Evolutionary conservation across 2,329 filamentous ascomycete genomes (phyloP), one percentile per base, ranked within the genome.

Genomic region (Exophiala calicioides): DNA sequence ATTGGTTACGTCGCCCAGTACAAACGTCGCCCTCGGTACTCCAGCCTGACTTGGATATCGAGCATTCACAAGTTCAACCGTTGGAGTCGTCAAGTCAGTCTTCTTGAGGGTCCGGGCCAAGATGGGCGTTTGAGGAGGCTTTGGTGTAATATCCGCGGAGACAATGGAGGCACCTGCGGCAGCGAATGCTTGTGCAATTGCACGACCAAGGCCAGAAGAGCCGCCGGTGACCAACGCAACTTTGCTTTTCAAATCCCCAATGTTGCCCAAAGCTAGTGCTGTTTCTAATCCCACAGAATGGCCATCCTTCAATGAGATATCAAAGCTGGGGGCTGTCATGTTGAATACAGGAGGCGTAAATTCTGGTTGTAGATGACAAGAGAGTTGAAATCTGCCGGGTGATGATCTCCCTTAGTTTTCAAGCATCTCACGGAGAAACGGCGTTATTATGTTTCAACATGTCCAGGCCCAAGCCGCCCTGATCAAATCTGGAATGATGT

Each of bases 121-220:
- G 53, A 37, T 1, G 58, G 62, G 12, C 50, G 57, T 0, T n/a
- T 16, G 23, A 3, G 47, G 47, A 6, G 55, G 2, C 44, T 53
- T 7, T 13, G 56, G 30, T 34, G 29, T 23, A 38, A 58, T 8
- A 73, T 76, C 72, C 1, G 70, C 67, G 24, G 69, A 75, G 15
- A 74, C 65, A 4, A 77, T 53, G 4, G 53, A 53, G 0, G 71
- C 69, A 3, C 72, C 73, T 43, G 75, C 66, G 2, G 52, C 58
- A 1, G 63, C 65, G 52, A 65, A 75, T 2, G 62, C 65, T 1
- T 73, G 51, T 0, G 72, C 61, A n/a, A 77, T 76, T 1, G 72
- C 68, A 3, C 73, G 65, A 1, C 74, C 72, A 0, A 76, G 58
- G 1, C 73, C 73, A 0, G 72, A 73, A 0, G 72, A 74, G 1